phyloP scores from a whole-genome alignment of 2,329 filamentous ascomycete genomes.

The Pezicula carpinea region DNA sequence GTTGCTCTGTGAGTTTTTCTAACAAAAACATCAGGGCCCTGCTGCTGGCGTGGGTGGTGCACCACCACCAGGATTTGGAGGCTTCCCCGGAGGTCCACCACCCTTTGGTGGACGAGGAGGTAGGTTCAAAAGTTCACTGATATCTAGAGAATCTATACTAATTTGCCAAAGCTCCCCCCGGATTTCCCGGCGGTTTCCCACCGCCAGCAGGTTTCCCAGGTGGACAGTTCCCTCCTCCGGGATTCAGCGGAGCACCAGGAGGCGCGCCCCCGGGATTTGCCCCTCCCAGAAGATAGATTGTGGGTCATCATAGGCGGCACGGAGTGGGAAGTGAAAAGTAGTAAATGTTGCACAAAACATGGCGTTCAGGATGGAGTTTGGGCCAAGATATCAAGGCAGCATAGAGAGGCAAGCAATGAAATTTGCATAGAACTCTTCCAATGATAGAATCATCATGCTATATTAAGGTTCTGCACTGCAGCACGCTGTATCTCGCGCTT shows the following conservation, averaged over 20 bases:
- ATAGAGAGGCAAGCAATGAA: slow-evolving; percentile 5
- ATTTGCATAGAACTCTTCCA: neutral
- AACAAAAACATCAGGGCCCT: slow-evolving; percentile 54
- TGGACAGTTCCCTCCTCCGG: slow-evolving; percentile 71
- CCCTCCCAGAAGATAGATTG: slow-evolving; percentile 27
- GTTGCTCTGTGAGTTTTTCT: slow-evolving; percentile 17
- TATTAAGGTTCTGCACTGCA: neutral
- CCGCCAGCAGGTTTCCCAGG: slow-evolving; percentile 47
- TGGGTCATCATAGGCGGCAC: neutral
- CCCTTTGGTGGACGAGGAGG: slow-evolving; percentile 49
- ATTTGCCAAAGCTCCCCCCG: slow-evolving; percentile 28
- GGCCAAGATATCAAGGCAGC: neutral
- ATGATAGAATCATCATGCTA: neutral
- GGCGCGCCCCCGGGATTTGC: slow-evolving; percentile 43
- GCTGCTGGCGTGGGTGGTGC: slow-evolving; percentile 81
- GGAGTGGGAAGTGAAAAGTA: slow-evolving; percentile 6
- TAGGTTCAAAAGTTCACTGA: slow-evolving; percentile 35
- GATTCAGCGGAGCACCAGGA: slow-evolving; percentile 30
- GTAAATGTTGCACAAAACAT: slow-evolving; percentile 11
- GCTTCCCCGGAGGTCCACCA: slow-evolving; percentile 48
- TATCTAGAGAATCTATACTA: neutral
- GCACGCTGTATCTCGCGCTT: too few relatives aligned
- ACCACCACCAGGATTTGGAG: slow-evolving; percentile 55
- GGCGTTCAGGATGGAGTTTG: slow-evolving; percentile 24
- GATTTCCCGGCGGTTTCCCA: slow-evolving; percentile 46